These are phyloP conservation scores for Fusarium euwallaceae DNA, from an alignment of 2,329 filamentous ascomycete species.

Conservation along the genomic window DNA sequence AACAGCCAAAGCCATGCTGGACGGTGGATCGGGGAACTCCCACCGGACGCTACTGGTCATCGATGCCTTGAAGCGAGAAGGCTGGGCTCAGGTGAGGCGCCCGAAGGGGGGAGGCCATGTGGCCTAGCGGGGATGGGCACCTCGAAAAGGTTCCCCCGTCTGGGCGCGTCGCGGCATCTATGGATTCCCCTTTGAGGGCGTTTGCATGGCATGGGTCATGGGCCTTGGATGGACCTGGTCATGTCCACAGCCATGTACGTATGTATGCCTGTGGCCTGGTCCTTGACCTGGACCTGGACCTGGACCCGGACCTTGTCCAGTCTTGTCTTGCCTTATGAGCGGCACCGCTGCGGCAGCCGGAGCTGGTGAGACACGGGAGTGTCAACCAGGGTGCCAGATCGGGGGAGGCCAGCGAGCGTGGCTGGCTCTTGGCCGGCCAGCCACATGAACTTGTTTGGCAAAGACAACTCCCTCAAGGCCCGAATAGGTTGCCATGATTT, in stretches of 20 bases:
- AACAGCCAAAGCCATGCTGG: neutral
- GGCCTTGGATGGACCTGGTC: conserved; percentile 13
- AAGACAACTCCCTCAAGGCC: neutral
- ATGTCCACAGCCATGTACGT: neutral
- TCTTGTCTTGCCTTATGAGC: conserved; percentile 44
- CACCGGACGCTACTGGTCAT: conserved; percentile 44
- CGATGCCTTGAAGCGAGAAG: conserved; percentile 20
- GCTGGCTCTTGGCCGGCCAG: conserved; percentile 11
- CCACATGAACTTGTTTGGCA: conserved; percentile 14
- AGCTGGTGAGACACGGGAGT: conserved; percentile 49
- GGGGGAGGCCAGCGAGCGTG: conserved; percentile 11
- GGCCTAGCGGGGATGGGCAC: conserved; percentile 15
- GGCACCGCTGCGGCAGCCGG: conserved; percentile 25
- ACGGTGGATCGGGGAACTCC: conserved; percentile 25
- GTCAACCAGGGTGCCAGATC: conserved; percentile 47
- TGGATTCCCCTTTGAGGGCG: conserved; percentile 30
- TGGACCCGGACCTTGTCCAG: neutral
- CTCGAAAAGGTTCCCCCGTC: conserved; percentile 12
- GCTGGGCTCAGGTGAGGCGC: conserved; percentile 45
- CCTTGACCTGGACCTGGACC: neutral
- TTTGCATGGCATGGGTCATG: conserved; percentile 22
- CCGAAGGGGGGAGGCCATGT: conserved; percentile 31
- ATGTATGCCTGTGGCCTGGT: neutral
- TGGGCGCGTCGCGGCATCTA: conserved; percentile 20
- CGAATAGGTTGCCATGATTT: conserved; percentile 5